Percentiles rank a stretch among this genome's conserved stretches.
phyloP scores from a whole-genome alignment of 1,284 basidiomycete genomes.

The Coriolopsis trogii region DNA sequence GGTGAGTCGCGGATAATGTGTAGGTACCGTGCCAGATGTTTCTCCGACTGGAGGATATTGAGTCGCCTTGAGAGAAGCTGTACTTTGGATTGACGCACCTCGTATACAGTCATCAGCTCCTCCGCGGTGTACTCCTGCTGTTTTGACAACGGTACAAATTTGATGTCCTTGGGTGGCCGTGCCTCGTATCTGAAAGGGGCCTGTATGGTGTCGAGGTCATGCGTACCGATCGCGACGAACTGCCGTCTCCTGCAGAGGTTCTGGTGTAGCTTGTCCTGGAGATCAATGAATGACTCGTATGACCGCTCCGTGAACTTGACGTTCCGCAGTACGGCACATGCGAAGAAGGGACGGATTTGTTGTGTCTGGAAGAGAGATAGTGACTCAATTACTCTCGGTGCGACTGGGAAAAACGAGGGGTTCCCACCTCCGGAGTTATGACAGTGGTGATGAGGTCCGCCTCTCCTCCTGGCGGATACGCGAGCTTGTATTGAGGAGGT shows the following conservation, averaged over 20 bases:
- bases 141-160: constrained; percentile 87
- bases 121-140: constrained; percentile 75
- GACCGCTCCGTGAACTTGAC: constrained; percentile 87
- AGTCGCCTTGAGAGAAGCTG: too few species aligned
- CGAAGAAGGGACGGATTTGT: constrained; percentile 89
- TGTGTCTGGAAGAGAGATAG: constrained; percentile 55
- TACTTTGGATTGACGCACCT: too few species aligned
- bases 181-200: constrained; percentile 94
- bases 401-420: neutral
- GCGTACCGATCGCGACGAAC: constrained; percentile 96
- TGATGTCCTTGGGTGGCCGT: constrained; percentile 85
- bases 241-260: constrained; percentile 92
- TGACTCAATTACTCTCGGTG: neutral
- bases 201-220: constrained; percentile 91
- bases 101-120: constrained; percentile 89
- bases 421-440: constrained; percentile 69
- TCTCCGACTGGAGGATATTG: constrained; percentile 70
- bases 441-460: constrained; percentile 67
- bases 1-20: constrained; percentile 94
- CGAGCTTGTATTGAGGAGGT: constrained; percentile 75
- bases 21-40: constrained; percentile 89
- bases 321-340: constrained; percentile 89
- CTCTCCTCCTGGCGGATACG: constrained; percentile 69
- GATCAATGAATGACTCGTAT: constrained; percentile 97
- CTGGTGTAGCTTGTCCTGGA: constrained; percentile 98